Evolutionary conservation across 179 eudicot species (phyloP).

Genomic region (Spinacia oleracea): DNA sequence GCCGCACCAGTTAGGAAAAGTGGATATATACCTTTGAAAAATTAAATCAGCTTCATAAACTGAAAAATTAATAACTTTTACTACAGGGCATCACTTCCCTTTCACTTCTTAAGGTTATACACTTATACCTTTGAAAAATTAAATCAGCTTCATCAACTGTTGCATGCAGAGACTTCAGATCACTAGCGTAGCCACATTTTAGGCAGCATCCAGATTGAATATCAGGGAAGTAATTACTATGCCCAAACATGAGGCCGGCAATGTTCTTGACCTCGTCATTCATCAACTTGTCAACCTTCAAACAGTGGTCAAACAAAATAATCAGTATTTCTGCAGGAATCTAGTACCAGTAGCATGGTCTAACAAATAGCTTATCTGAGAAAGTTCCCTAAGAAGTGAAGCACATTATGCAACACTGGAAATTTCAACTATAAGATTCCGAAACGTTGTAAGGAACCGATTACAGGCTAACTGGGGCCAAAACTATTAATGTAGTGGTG

Average conservation of each 20-base stretch:
- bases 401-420: neutral
- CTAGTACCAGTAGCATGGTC: neutral
- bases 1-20: neutral
- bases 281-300: conserved; percentile 46
- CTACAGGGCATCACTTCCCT: neutral
- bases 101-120: conserved; percentile 34
- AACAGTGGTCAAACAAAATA: neutral
- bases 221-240: conserved; percentile 24
- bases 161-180: conserved; percentile 47
- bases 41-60: no score
- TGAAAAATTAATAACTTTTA: no score
- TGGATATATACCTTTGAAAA: no score
- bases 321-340: conserved; percentile 5
- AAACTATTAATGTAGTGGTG: neutral
- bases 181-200: conserved; percentile 58
- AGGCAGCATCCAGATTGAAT: conserved; percentile 62
- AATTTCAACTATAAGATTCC: neutral
- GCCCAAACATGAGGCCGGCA: conserved; percentile 50
- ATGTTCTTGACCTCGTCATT: conserved; percentile 39
- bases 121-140: conserved; percentile 47
- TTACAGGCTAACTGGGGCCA: neutral
- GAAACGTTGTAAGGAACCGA: neutral
- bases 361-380: neutral
- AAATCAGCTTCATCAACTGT: conserved; percentile 45
- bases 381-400: neutral